These are phyloP conservation scores for Cryptomeria japonica DNA, from an alignment of 75 land plant genomes.

Conservation along the genomic window DNA sequence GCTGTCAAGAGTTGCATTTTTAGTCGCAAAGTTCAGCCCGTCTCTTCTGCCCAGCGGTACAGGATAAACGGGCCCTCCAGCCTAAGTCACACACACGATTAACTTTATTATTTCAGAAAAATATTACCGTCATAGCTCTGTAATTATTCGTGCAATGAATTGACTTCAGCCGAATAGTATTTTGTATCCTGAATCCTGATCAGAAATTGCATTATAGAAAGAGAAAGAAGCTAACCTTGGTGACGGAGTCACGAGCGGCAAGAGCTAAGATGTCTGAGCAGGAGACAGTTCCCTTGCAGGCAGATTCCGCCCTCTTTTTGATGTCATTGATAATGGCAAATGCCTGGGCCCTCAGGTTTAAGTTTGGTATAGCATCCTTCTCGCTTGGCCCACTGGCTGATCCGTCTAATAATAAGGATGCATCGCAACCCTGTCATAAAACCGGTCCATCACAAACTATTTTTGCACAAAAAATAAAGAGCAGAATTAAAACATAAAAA, in stretches of 20 bases:
- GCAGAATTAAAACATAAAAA: neutral
- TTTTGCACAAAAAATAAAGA: neutral
- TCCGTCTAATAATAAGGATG: conserved; percentile 46
- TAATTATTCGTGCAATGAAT: neutral
- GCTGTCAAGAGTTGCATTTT: neutral
- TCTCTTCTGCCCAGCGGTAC: conserved; percentile 9
- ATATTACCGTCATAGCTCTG: too few relatives aligned
- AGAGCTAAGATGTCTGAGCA: conserved; percentile 55
- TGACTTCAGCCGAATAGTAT: too few relatives aligned
- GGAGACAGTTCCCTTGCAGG: conserved; percentile 44
- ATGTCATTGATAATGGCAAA: conserved; percentile 39
- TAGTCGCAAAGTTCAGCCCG: neutral
- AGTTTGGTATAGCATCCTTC: conserved; percentile 36
- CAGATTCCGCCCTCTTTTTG: conserved; percentile 18
- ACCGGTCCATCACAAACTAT: neutral
- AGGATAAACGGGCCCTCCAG: conserved; percentile 6
- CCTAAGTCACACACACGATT: neutral
- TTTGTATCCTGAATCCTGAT: too few relatives aligned
- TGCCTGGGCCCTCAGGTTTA: conserved; percentile 37
- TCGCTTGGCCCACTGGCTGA: conserved; percentile 43
- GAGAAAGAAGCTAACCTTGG: conserved; percentile 14
- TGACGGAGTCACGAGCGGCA: conserved; percentile 47
- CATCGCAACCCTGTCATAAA: conserved; percentile 53
- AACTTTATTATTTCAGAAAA: too few relatives aligned
- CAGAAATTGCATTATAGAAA: neutral